Evolutionary conservation across 345 rosid genomes (phyloP).

Genomic region (Trapa bicornis): DNA sequence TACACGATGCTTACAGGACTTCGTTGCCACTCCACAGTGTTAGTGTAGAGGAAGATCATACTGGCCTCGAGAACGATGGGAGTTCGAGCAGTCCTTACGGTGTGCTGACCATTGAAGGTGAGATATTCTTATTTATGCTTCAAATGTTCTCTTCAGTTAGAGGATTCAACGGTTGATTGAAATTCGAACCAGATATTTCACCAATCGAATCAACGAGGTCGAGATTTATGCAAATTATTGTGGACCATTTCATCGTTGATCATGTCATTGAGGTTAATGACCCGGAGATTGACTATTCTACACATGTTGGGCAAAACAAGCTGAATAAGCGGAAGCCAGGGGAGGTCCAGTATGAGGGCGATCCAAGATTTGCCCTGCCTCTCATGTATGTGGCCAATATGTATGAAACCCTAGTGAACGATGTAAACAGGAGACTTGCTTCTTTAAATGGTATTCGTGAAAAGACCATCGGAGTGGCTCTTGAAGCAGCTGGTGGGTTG

Average conservation of each 20-base stretch:
- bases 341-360: slow-evolving; percentile 73
- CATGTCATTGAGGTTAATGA: slow-evolving; percentile 53
- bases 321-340: slow-evolving; percentile 60
- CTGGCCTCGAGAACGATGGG: slow-evolving; percentile 21
- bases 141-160: neutral
- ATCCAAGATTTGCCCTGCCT: slow-evolving; percentile 58
- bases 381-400: slow-evolving; percentile 88
- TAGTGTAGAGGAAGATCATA: slow-evolving; percentile 51
- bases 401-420: slow-evolving; percentile 66
- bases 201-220: slow-evolving; percentile 80
- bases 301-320: slow-evolving; percentile 37
- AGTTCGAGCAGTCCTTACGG: slow-evolving; percentile 35
- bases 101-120: slow-evolving; percentile 58
- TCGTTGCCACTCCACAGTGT: slow-evolving; percentile 51
- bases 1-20: slow-evolving; percentile 60
- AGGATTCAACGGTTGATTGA: neutral
- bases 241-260: slow-evolving; percentile 57
- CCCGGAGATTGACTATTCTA: slow-evolving; percentile 32
- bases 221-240: slow-evolving; percentile 62
- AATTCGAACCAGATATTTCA: slow-evolving; percentile 44
- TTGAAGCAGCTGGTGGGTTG: slow-evolving; percentile 96
- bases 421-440: slow-evolving; percentile 66
- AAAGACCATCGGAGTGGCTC: slow-evolving; percentile 77
- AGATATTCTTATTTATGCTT: neutral
- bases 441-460: slow-evolving; percentile 67